phyloP scores from a whole-genome alignment of 805 yeast genomes.

The Hanseniaspora jakobsenii region DNA sequence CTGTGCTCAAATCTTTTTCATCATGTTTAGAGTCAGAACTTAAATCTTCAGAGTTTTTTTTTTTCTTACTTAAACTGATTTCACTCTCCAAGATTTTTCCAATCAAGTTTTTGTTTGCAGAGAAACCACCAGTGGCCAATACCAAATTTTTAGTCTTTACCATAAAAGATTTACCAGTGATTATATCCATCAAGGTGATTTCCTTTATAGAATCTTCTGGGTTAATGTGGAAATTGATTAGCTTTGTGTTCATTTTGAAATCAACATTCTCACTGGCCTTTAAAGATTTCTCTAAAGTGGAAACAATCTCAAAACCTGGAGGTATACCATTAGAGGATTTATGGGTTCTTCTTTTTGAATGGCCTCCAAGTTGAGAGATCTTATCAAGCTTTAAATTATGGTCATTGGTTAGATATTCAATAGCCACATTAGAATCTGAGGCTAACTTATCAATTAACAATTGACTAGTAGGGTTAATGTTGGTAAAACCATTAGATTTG shows the following conservation, averaged over 20 bases:
- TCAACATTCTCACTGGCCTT: slow-evolving; percentile 26
- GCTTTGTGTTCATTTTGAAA: slow-evolving; percentile 32
- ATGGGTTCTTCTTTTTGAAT: slow-evolving; percentile 68
- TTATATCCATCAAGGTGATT: slow-evolving; percentile 20
- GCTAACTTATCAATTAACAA: slow-evolving; percentile 48
- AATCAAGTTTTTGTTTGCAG: slow-evolving; percentile 32
- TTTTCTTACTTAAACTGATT: no score
- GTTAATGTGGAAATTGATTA: slow-evolving; percentile 26
- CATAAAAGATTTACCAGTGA: slow-evolving; percentile 35
- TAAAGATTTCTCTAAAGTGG: slow-evolving; percentile 31
- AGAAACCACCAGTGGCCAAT: slow-evolving; percentile 51
- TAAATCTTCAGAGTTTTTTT: no score
- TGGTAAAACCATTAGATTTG: slow-evolving; percentile 52
- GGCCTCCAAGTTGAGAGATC: slow-evolving; percentile 74
- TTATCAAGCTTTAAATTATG: slow-evolving; percentile 52
- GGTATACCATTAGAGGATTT: slow-evolving; percentile 51
- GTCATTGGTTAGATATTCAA: slow-evolving; percentile 58
- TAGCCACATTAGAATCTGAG: slow-evolving; percentile 50
- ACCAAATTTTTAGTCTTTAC: slow-evolving; percentile 31
- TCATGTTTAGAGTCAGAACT: no score
- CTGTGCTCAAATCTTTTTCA: background rate
- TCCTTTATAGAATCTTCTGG: background rate
- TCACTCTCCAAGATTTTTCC: slow-evolving; percentile 34
- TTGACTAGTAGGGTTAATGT: no score
- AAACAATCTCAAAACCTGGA: slow-evolving; percentile 49